Evolutionary conservation across 1,139 yeast species (phyloP).

Genomic region (Lodderomyces theae): DNA sequence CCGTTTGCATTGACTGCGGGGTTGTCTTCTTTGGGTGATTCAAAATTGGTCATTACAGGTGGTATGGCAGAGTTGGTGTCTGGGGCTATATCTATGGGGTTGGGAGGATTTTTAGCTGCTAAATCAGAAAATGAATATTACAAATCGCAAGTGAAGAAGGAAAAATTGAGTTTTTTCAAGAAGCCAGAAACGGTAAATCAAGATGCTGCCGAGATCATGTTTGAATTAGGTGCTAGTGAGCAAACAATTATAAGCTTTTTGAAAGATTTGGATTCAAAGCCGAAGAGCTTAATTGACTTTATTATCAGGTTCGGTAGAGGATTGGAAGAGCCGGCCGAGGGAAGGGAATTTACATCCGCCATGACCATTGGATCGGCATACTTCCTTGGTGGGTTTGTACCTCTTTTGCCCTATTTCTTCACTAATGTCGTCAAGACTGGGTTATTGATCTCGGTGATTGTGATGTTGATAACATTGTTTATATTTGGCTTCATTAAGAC

Average conservation of each 20-base stretch:
- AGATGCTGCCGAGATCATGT: slow-evolving; percentile 70
- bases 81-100: slow-evolving; percentile 84
- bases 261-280: slow-evolving; percentile 66
- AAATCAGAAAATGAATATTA: slow-evolving; percentile 75
- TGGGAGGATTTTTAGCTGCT: slow-evolving; percentile 81
- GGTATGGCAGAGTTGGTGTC: slow-evolving; percentile 83
- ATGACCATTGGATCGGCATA: slow-evolving; percentile 72
- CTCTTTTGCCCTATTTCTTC: slow-evolving; percentile 77
- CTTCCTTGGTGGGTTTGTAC: slow-evolving; percentile 80
- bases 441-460: slow-evolving; percentile 66
- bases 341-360: slow-evolving; percentile 73
- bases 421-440: slow-evolving; percentile 72
- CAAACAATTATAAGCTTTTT: slow-evolving; percentile 64
- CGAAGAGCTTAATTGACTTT: slow-evolving; percentile 67
- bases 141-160: slow-evolving; percentile 65
- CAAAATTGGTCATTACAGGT: slow-evolving; percentile 76
- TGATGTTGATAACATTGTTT: slow-evolving; percentile 84
- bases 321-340: slow-evolving; percentile 77
- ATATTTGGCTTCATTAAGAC: slow-evolving; percentile 87
- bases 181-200: slow-evolving; percentile 59
- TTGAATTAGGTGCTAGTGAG: slow-evolving; percentile 68
- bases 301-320: slow-evolving; percentile 73
- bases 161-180: slow-evolving; percentile 64
- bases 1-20: slow-evolving; percentile 87
- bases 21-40: slow-evolving; percentile 70